Percentiles rank a stretch among this genome's conserved stretches.
Conservation (phyloP, 2,329 filamentous ascomycete species). For the Aspergillus ibericus region DNA sequence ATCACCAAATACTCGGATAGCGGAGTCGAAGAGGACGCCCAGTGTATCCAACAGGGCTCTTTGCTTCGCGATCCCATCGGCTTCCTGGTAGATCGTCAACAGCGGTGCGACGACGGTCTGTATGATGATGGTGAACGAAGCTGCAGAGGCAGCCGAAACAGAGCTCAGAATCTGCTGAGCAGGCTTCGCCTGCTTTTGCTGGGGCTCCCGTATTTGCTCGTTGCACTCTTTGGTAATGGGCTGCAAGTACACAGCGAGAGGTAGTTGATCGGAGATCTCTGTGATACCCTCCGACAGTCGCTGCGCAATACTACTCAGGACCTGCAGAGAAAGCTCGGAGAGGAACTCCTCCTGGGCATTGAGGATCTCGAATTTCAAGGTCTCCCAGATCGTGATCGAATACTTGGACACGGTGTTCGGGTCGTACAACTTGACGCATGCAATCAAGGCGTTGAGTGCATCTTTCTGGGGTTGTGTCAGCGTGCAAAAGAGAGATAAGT, state of each 20-base stretch:
- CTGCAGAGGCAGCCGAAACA: slow-evolving; percentile 55
- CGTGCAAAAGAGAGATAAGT: not conserved
- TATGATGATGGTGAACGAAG: slow-evolving; percentile 57
- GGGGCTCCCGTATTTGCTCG: slow-evolving; percentile 66
- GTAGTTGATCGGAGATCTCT: slow-evolving; percentile 41
- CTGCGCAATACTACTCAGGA: slow-evolving; percentile 56
- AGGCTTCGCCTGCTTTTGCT: slow-evolving; percentile 67
- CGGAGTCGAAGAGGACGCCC: slow-evolving; percentile 59
- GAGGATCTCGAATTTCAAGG: slow-evolving; percentile 68
- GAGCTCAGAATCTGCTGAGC: slow-evolving; percentile 61
- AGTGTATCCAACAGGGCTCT: slow-evolving; percentile 63
- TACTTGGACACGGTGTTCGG: slow-evolving; percentile 61
- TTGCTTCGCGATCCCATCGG: slow-evolving; percentile 62
- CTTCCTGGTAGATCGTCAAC: slow-evolving; percentile 60
- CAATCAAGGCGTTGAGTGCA: slow-evolving; percentile 62
- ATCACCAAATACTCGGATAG: slow-evolving; percentile 57
- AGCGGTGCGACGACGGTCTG: slow-evolving; percentile 59
- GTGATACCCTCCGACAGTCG: slow-evolving; percentile 52
- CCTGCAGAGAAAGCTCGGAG: slow-evolving; percentile 58
- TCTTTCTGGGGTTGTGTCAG: slow-evolving; percentile 52
- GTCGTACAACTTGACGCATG: slow-evolving; percentile 61
- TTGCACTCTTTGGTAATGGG: slow-evolving; percentile 67
- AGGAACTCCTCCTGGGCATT: slow-evolving; percentile 67
- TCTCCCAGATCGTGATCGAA: slow-evolving; percentile 66
- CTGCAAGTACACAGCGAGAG: slow-evolving; percentile 56